Conservation (phyloP, 106 monocot species). For the Dioscorea zingiberensis region DNA sequence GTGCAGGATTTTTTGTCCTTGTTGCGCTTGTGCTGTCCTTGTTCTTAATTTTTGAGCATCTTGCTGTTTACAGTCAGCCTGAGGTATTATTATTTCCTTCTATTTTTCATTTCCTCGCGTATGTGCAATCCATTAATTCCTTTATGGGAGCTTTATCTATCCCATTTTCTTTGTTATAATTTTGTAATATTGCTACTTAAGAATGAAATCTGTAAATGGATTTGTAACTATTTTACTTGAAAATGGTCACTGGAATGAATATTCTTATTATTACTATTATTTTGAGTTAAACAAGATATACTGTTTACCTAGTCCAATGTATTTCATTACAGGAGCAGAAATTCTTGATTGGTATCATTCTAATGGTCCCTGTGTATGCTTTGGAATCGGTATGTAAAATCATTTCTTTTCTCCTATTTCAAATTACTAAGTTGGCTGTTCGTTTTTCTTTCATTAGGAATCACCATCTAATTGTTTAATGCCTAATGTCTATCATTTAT, state of each 20-base stretch:
- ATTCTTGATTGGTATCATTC: constrained; percentile 91
- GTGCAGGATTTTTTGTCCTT: constrained; percentile 75
- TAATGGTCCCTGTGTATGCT: constrained; percentile 97
- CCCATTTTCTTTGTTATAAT: too few species aligned
- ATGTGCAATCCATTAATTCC: background rate
- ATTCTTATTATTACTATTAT: too few species aligned
- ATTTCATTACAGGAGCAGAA: constrained; percentile 82
- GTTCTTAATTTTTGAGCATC: constrained; percentile 81
- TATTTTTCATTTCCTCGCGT: constrained; percentile 3
- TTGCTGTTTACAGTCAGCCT: constrained; percentile 82
- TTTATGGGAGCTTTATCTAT: too few species aligned
- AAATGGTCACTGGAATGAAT: too few species aligned
- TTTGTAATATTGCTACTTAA: too few species aligned
- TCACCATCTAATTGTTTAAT: background rate
- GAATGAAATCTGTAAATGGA: too few species aligned
- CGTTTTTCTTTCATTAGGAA: background rate
- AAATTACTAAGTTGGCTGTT: background rate
- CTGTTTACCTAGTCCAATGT: too few species aligned
- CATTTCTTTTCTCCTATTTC: background rate
- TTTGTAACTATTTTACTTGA: too few species aligned
- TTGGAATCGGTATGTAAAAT: constrained; percentile 78
- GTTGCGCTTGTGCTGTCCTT: constrained; percentile 64
- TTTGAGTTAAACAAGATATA: too few species aligned
- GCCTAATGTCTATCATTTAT: constrained; percentile 8
- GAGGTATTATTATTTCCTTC: constrained; percentile 49